Conservation (phyloP, 208 protist species). For the Acanthamoeba triangularis region DNA sequence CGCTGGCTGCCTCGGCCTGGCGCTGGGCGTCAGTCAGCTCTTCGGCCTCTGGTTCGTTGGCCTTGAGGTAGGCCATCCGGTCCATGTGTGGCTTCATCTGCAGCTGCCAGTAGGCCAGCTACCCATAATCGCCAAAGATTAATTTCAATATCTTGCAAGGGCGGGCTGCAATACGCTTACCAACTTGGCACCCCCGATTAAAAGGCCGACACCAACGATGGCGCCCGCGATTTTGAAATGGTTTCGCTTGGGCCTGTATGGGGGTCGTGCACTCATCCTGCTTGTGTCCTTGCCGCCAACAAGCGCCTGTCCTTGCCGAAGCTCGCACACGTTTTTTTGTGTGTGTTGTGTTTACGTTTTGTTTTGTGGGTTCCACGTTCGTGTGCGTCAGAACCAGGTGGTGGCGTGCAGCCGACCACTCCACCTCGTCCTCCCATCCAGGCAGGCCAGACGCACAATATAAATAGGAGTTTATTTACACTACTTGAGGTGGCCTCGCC, state of each 20-base stretch:
- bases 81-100: constrained; percentile 34
- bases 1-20: constrained; percentile 3
- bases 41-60: background rate
- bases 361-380: too few species aligned
- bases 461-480: too few species aligned
- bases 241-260: background rate
- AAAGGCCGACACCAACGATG: background rate
- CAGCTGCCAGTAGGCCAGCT: constrained; percentile 18
- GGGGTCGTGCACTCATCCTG: background rate
- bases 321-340: too few species aligned
- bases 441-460: too few species aligned
- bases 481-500: too few species aligned
- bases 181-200: background rate
- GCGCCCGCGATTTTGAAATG: background rate
- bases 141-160: too few species aligned
- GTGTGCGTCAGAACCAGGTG: too few species aligned
- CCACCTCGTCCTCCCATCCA: too few species aligned
- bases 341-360: too few species aligned
- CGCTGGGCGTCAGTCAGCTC: constrained; percentile 41
- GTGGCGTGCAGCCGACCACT: too few species aligned
- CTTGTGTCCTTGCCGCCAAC: too few species aligned
- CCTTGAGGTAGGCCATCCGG: constrained; percentile 20
- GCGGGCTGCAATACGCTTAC: background rate
- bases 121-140: background rate
- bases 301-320: too few species aligned